phyloP scores from a whole-genome alignment of 2,329 filamentous ascomycete species.

The Fonsecaea multimorphosa region DNA sequence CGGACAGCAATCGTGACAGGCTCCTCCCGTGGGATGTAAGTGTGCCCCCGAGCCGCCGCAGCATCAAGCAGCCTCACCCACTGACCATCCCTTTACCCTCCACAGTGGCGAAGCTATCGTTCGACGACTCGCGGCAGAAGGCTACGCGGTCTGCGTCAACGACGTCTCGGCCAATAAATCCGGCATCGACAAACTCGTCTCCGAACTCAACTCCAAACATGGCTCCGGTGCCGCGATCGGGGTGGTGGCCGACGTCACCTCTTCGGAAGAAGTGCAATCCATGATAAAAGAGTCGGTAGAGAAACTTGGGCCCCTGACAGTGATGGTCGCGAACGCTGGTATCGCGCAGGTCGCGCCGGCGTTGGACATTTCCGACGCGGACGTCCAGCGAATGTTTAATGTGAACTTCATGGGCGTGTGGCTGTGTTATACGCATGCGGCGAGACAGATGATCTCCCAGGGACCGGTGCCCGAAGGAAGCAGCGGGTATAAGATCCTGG shows the following conservation, averaged over 20 bases:
- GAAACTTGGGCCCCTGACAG: slow-evolving; percentile 58
- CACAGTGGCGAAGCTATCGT: slow-evolving; percentile 51
- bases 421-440: slow-evolving; percentile 68
- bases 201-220: slow-evolving; percentile 37
- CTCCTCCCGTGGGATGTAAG: slow-evolving; percentile 50
- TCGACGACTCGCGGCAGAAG: slow-evolving; percentile 67
- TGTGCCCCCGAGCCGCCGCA: not conserved
- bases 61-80: not conserved
- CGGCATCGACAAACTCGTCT: slow-evolving; percentile 57
- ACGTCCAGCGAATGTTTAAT: slow-evolving; percentile 64
- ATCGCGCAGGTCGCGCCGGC: slow-evolving; percentile 64
- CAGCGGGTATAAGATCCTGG: slow-evolving; percentile 57
- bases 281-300: slow-evolving; percentile 61
- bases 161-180: slow-evolving; percentile 62
- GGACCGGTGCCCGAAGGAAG: slow-evolving; percentile 50
- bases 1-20: slow-evolving; percentile 50
- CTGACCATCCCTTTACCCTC: not conserved
- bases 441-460: slow-evolving; percentile 69
- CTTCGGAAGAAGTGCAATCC: slow-evolving; percentile 57
- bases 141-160: slow-evolving; percentile 71
- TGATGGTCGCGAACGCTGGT: slow-evolving; percentile 67
- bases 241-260: slow-evolving; percentile 67
- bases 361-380: slow-evolving; percentile 63
- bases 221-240: slow-evolving; percentile 52
- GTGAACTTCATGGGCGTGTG: slow-evolving; percentile 69